Percentiles rank a stretch among this genome's conserved stretches.
These are phyloP conservation scores for Xylariaceae sp. DNA, from an alignment of 2,329 filamentous ascomycete species.

Conservation along the genomic window DNA sequence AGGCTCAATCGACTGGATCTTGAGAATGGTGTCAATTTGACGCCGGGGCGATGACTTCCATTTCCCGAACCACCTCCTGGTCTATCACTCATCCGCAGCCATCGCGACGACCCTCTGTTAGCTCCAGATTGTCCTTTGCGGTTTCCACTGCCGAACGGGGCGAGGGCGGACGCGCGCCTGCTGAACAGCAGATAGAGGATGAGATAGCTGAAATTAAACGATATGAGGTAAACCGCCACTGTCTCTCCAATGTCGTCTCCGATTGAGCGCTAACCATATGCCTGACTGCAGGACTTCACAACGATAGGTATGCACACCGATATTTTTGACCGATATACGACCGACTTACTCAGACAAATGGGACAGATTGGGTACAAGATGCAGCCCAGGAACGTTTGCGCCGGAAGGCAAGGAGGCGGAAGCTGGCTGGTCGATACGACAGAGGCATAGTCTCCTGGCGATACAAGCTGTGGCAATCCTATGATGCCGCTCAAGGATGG, in stretches of 20 bases:
- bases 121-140: conserved; percentile 63
- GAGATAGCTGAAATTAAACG: conserved; percentile 97
- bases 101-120: conserved; percentile 52
- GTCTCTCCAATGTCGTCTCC: background rate
- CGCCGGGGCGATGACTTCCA: conserved; percentile 42
- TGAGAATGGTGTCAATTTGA: background rate
- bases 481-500: conserved; percentile 96
- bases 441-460: conserved; percentile 70
- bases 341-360: conserved; percentile 28
- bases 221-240: conserved; percentile 63
- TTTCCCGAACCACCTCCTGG: conserved; percentile 50
- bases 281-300: conserved; percentile 77
- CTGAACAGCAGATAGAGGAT: conserved; percentile 74
- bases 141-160: conserved; percentile 63
- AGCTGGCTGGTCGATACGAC: conserved; percentile 68
- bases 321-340: conserved; percentile 5
- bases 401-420: conserved; percentile 69
- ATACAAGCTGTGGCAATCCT: conserved; percentile 75
- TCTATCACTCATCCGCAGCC: conserved; percentile 39
- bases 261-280: conserved; percentile 5
- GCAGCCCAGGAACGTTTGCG: conserved; percentile 84
- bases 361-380: conserved; percentile 93
- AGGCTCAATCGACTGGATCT: background rate
- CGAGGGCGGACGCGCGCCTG: conserved; percentile 47
- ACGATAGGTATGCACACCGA: conserved; percentile 64